Conservation (phyloP, 306 rosid genomes). For the Mimosa bimucronata region DNA sequence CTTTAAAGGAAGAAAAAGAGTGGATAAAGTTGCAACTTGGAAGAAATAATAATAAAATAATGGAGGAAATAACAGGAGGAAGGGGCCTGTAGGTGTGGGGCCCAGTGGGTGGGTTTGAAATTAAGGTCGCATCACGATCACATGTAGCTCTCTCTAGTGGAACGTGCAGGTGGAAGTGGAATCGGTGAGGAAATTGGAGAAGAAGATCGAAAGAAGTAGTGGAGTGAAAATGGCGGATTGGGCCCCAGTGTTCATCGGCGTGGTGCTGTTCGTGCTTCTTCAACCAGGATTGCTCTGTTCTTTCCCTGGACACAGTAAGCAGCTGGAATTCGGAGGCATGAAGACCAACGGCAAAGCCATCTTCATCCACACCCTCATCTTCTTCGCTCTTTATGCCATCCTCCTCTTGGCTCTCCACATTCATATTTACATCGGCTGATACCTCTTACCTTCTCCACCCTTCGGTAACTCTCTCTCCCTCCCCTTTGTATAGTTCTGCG, state of each 20-base stretch:
- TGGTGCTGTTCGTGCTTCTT: constrained; percentile 83
- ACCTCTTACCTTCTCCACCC: neutral
- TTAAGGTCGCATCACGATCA: neutral
- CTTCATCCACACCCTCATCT: constrained; percentile 84
- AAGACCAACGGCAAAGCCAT: constrained; percentile 93
- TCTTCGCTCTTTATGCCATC: constrained; percentile 72
- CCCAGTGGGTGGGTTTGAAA: neutral
- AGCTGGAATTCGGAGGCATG: constrained; percentile 80
- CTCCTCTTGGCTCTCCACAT: constrained; percentile 71
- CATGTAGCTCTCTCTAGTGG: neutral
- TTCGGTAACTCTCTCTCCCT: constrained; percentile 3
- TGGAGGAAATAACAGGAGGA: neutral
- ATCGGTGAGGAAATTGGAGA: neutral
- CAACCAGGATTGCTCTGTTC: constrained; percentile 86
- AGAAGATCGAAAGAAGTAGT: neutral
- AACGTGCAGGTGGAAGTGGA: neutral
- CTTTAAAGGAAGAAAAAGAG: no score
- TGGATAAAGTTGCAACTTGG: no score
- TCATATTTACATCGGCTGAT: constrained; percentile 87
- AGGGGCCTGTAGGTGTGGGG: neutral
- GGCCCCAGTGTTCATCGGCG: constrained; percentile 94
- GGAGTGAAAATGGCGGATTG: constrained; percentile 75
- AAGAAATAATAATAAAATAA: no score
- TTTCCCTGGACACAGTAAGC: constrained; percentile 72
- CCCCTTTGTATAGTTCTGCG: constrained; percentile 6